Percentiles rank a stretch among this genome's conserved stretches.
These are phyloP conservation scores for Lagenaria siceraria DNA, from an alignment of 306 rosid genomes.

Conservation along the genomic window DNA sequence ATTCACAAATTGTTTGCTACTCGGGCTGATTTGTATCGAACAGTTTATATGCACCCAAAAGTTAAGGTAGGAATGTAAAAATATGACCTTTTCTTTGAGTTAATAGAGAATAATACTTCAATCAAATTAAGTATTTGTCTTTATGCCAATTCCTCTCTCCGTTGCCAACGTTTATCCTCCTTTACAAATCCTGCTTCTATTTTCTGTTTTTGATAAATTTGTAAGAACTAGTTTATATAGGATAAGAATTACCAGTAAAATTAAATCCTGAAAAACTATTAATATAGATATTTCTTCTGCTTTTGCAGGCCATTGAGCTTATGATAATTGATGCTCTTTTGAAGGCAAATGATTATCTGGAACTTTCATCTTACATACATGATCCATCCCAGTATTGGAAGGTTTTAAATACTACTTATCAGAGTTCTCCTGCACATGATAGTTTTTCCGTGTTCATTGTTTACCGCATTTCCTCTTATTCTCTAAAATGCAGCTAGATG, in stretches of 20 bases:
- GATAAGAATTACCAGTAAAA: background rate
- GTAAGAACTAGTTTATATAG: background rate
- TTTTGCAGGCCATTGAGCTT: constrained; percentile 76
- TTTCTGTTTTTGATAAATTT: background rate
- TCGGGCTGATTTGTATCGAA: constrained; percentile 89
- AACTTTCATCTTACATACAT: constrained; percentile 48
- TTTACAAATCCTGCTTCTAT: background rate
- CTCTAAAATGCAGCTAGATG: constrained; percentile 70
- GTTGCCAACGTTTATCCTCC: background rate
- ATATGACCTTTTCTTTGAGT: too few species aligned
- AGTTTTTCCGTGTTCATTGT: background rate
- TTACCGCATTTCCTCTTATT: background rate
- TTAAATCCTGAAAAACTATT: background rate
- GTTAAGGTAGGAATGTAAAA: constrained; percentile 45
- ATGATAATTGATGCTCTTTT: constrained; percentile 79
- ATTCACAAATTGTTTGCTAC: constrained; percentile 79
- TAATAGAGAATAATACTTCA: background rate
- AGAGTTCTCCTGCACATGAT: background rate
- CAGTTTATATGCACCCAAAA: constrained; percentile 85
- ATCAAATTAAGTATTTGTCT: background rate
- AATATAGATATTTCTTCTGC: background rate
- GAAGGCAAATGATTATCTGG: constrained; percentile 55
- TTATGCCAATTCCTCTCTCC: background rate
- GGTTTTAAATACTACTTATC: constrained; percentile 31
- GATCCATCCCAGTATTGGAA: constrained; percentile 86